These are phyloP conservation scores for Leishmania arabica DNA, from an alignment of 208 protist species.

Conservation along the genomic window DNA sequence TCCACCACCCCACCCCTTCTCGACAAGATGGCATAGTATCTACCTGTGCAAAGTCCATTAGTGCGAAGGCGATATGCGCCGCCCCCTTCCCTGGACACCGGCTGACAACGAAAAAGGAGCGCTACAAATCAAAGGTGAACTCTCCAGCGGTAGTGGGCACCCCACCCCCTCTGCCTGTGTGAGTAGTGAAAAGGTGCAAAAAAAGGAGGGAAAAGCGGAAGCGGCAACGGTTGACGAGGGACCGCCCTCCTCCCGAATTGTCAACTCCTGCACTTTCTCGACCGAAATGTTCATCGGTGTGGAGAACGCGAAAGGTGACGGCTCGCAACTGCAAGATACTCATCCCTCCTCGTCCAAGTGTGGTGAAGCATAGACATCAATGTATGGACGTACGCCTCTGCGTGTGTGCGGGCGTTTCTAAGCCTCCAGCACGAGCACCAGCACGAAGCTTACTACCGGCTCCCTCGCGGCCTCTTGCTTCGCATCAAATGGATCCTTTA, in stretches of 20 bases:
- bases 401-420: neutral
- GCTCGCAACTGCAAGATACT: neutral
- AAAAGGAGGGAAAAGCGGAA: neutral
- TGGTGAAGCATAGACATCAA: neutral
- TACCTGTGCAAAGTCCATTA: neutral
- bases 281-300: neutral
- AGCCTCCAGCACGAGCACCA: neutral
- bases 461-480: neutral
- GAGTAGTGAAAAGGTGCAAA: neutral
- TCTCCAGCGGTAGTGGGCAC: neutral
- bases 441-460: neutral
- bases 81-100: neutral
- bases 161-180: neutral
- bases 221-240: neutral
- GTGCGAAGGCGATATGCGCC: neutral
- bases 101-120: neutral
- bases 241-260: neutral
- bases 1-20: no score
- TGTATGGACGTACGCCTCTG: neutral
- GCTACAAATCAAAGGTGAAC: neutral
- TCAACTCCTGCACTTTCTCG: neutral
- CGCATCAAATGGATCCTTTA: neutral
- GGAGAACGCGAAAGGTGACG: neutral
- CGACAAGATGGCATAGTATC: neutral
- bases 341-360: no score